Conservation (phyloP, 1,139 yeast genomes). For the Nadsonia starkeyi-henricii region DNA sequence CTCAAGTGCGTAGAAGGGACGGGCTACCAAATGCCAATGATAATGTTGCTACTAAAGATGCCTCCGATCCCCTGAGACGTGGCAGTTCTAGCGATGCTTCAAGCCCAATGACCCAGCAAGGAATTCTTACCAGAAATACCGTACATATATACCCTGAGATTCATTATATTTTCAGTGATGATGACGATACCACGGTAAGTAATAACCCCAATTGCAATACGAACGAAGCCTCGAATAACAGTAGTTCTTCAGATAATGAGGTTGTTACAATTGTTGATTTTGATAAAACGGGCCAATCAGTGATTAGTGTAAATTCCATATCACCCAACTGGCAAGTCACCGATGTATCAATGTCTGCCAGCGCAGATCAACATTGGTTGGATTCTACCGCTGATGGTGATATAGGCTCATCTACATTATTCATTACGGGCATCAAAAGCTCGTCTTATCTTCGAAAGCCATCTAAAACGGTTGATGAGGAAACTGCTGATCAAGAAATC, state of each 20-base stretch:
- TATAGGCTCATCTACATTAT: conserved; percentile 10
- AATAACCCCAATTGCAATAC: conserved; percentile 20
- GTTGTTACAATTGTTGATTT: conserved; percentile 23
- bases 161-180: conserved; percentile 26
- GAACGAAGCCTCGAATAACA: conserved; percentile 16
- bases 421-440: conserved; percentile 13
- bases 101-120: neutral
- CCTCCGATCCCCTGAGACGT: conserved; percentile 1
- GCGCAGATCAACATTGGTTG: conserved; percentile 11
- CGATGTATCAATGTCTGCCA: conserved; percentile 10
- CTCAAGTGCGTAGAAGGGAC: conserved; percentile 1
- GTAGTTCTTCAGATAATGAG: neutral
- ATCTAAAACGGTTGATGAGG: neutral
- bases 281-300: conserved; percentile 21
- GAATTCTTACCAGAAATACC: neutral
- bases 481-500: neutral
- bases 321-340: conserved; percentile 28
- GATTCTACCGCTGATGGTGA: conserved; percentile 10
- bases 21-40: conserved; percentile 1
- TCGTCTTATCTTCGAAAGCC: conserved; percentile 2
- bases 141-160: conserved; percentile 23
- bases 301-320: conserved; percentile 20
- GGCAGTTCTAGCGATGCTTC: conserved; percentile 1
- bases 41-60: neutral
- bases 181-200: conserved; percentile 23